Percentiles rank a stretch among this genome's conserved stretches.
phyloP scores from a whole-genome alignment of 306 rosid genomes.

The Casuarina equisetifolia region DNA sequence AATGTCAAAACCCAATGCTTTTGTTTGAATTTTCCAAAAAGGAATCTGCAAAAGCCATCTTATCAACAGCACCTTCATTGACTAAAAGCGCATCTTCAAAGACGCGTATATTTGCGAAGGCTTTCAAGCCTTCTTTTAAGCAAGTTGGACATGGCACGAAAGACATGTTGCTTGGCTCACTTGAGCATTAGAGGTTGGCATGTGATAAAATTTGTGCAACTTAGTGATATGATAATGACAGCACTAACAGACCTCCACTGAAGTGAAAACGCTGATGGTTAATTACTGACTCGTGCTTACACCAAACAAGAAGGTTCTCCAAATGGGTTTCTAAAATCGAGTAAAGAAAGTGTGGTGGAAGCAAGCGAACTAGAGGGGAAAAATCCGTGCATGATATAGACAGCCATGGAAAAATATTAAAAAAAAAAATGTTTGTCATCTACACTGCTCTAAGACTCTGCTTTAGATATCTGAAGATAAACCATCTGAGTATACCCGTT shows the following conservation, averaged over 20 bases:
- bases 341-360: constrained; percentile 27
- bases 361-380: constrained; percentile 26
- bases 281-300: not conserved
- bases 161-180: not conserved
- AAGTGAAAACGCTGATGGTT: not conserved
- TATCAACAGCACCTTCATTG: not conserved
- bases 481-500: constrained; percentile 98
- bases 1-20: too few relatives aligned
- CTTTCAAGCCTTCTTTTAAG: not conserved
- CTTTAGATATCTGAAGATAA: constrained; percentile 82
- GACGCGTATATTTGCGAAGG: too few relatives aligned
- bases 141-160: not conserved
- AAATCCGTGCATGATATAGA: constrained; percentile 25
- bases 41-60: not conserved
- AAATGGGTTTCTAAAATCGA: not conserved
- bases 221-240: not conserved
- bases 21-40: not conserved
- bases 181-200: not conserved
- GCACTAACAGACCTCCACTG: not conserved
- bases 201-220: not conserved
- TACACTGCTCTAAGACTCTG: constrained; percentile 41
- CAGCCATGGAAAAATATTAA: constrained; percentile 19
- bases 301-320: not conserved
- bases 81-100: not conserved
- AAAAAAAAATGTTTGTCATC: constrained; percentile 32